A percentile compares a stretch with the other conserved stretches of the same genome.
Evolutionary conservation across 352 stramenopile species (phyloP).

Genomic region (Phytophthora melonis): DNA sequence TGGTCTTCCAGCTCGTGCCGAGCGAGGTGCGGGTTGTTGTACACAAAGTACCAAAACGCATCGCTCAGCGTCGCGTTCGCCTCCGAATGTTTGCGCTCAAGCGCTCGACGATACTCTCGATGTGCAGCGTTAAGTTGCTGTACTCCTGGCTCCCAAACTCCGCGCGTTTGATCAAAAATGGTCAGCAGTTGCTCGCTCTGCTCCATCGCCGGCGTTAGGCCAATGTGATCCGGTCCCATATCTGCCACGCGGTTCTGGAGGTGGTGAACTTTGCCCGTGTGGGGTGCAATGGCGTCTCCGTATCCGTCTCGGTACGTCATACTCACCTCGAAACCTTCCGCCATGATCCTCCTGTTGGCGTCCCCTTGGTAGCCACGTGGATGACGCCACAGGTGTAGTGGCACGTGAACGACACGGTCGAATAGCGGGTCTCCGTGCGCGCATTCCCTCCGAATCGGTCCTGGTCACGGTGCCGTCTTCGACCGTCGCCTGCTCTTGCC

Average conservation of each 20-base stretch:
- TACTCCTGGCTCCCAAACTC: neutral
- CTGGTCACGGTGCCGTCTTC: neutral
- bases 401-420: neutral
- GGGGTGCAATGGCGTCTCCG: neutral
- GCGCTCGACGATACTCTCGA: neutral
- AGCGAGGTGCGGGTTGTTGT: slow-evolving; percentile 38
- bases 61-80: slow-evolving; percentile 38
- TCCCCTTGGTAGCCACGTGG: neutral
- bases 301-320: neutral
- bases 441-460: neutral
- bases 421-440: neutral
- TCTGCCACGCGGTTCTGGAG: neutral
- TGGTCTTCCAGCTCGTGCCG: slow-evolving; percentile 29
- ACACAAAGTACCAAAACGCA: slow-evolving; percentile 57
- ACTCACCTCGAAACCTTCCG: neutral
- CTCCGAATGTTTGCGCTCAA: neutral
- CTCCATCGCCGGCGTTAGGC: neutral
- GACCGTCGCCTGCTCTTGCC: neutral
- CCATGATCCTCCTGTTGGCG: neutral
- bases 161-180: neutral
- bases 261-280: neutral
- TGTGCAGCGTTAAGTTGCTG: neutral
- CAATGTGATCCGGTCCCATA: neutral
- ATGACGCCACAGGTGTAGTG: neutral
- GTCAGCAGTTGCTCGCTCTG: neutral